Evolutionary conservation across 441 rosid genomes (phyloP).

Genomic region (Raphanus hybrid): DNA sequence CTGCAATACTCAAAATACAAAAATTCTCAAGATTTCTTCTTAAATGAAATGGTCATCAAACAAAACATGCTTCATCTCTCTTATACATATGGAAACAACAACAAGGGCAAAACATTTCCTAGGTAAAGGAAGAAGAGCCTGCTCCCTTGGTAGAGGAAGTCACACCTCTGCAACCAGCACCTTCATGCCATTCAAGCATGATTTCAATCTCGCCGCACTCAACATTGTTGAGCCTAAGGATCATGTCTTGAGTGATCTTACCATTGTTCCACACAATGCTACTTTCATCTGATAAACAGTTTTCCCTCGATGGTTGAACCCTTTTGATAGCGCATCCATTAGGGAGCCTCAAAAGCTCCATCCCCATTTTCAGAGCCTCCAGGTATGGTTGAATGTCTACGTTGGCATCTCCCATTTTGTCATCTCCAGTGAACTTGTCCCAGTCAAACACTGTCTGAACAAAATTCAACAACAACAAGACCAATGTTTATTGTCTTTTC

Average conservation of each 20-base stretch:
- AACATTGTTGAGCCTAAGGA: slow-evolving; percentile 49
- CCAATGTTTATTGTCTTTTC: neutral
- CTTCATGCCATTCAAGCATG: slow-evolving; percentile 59
- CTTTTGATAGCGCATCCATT: slow-evolving; percentile 38
- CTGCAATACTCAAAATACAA: neutral
- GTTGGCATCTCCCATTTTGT: slow-evolving; percentile 61
- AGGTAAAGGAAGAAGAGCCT: slow-evolving; percentile 29
- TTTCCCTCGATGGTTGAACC: slow-evolving; percentile 43
- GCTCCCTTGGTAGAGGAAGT: slow-evolving; percentile 28
- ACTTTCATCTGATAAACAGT: slow-evolving; percentile 51
- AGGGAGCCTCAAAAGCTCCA: slow-evolving; percentile 47
- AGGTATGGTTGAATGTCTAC: slow-evolving; percentile 53
- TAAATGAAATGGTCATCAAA: slow-evolving; percentile 22
- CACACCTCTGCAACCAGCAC: slow-evolving; percentile 50
- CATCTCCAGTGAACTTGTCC: slow-evolving; percentile 57
- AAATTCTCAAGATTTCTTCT: neutral
- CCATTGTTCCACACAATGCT: slow-evolving; percentile 55
- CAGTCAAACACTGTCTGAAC: slow-evolving; percentile 56
- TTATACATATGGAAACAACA: slow-evolving; percentile 34
- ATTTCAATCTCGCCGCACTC: slow-evolving; percentile 57
- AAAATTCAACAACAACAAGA: neutral
- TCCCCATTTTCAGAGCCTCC: slow-evolving; percentile 45
- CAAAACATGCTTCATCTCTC: slow-evolving; percentile 3
- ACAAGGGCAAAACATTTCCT: neutral
- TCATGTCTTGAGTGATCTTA: slow-evolving; percentile 58